phyloP scores from a whole-genome alignment of 371 early-diverging fungal species.

The Mucor indicus region DNA sequence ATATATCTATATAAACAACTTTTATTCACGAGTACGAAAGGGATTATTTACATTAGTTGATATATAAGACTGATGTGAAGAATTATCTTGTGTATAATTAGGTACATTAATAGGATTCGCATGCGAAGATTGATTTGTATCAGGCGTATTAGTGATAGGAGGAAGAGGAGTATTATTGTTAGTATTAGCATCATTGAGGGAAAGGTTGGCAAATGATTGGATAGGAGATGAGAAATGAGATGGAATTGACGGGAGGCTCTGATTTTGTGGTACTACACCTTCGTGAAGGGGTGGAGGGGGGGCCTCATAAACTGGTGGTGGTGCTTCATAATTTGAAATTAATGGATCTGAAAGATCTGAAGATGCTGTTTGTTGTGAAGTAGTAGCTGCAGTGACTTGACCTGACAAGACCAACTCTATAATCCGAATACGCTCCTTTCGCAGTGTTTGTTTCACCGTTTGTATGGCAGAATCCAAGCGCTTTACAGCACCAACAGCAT shows the following conservation, averaged over 20 bases:
- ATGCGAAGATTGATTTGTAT: neutral
- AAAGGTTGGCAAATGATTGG: conserved; percentile 2
- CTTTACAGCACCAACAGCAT: conserved; percentile 11
- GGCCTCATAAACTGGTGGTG: conserved; percentile 27
- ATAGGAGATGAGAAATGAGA: too few relatives aligned
- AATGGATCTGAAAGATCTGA: too few relatives aligned
- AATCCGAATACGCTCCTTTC: conserved; percentile 11
- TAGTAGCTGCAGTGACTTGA: neutral
- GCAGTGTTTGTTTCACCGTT: neutral
- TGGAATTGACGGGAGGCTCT: too few relatives aligned
- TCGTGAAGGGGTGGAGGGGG: conserved; percentile 3
- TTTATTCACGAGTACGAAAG: too few relatives aligned
- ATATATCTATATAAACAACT: too few relatives aligned
- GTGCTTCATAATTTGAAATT: conserved; percentile 3
- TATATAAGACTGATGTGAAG: conserved; percentile 1
- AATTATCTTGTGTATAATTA: too few relatives aligned
- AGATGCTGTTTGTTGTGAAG: neutral
- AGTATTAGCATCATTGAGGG: too few relatives aligned
- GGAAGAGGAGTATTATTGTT: neutral
- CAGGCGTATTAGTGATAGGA: neutral
- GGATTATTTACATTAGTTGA: conserved; percentile 12
- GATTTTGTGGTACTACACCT: too few relatives aligned
- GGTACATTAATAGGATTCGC: conserved; percentile 3
- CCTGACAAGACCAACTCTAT: conserved; percentile 16
- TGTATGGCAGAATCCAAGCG: conserved; percentile 9